Conservation (phyloP, 805 yeast genomes). For the Yarrowia porcina region DNA sequence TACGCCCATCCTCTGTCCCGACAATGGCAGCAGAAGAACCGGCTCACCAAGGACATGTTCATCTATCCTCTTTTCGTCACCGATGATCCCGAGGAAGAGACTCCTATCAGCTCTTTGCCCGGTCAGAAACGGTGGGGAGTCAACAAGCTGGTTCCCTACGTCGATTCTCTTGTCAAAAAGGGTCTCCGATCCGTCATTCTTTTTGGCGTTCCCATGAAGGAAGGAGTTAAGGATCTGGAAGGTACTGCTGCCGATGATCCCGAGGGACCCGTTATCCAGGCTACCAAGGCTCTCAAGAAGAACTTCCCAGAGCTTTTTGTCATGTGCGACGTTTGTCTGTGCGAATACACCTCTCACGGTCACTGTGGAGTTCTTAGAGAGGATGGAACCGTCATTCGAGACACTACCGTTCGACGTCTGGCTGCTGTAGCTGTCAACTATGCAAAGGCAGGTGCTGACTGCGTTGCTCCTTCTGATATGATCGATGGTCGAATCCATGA, state of each 20-base stretch:
- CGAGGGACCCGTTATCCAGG: conserved; percentile 86
- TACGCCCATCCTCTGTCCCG: conserved; percentile 86
- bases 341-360: conserved; percentile 97
- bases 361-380: conserved; percentile 91
- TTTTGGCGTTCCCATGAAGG: conserved; percentile 84
- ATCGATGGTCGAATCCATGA: conserved; percentile 90
- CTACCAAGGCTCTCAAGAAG: conserved; percentile 60
- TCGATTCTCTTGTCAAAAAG: conserved; percentile 64
- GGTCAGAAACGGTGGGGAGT: conserved; percentile 85
- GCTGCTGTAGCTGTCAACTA: conserved; percentile 95
- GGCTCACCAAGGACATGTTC: conserved; percentile 80
- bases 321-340: conserved; percentile 91
- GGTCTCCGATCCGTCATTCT: conserved; percentile 84
- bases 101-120: conserved; percentile 72
- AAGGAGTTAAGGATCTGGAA: conserved; percentile 68
- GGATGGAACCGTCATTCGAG: conserved; percentile 81
- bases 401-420: conserved; percentile 68
- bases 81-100: conserved; percentile 77
- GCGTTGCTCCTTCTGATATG: conserved; percentile 98
- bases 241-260: conserved; percentile 97
- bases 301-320: conserved; percentile 80
- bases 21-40: conserved; percentile 87
- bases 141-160: conserved; percentile 70
- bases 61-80: conserved; percentile 88
- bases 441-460: conserved; percentile 92